phyloP scores from a whole-genome alignment of 2,329 filamentous ascomycete genomes.

The Fusarium sulawesiense region DNA sequence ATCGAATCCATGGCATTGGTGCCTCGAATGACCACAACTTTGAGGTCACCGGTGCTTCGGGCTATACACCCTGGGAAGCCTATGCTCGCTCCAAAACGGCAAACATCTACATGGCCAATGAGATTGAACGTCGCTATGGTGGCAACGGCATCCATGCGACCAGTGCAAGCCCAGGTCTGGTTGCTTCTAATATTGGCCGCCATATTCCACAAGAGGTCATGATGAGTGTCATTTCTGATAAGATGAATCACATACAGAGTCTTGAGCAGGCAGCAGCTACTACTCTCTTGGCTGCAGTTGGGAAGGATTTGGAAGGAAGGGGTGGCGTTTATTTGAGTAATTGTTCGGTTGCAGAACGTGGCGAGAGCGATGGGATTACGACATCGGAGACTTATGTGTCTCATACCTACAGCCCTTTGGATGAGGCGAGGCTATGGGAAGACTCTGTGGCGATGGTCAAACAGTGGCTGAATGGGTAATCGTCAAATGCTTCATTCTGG shows the following conservation, averaged over 20 bases:
- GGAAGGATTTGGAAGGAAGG: constrained; percentile 2
- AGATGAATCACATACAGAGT: constrained; percentile 1
- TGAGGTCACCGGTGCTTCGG: background rate
- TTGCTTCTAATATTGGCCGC: constrained; percentile 4
- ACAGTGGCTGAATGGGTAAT: background rate
- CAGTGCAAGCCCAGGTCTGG: constrained; percentile 9
- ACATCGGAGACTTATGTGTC: constrained; percentile 6
- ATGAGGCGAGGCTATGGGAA: constrained; percentile 6
- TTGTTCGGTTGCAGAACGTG: background rate
- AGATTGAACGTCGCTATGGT: constrained; percentile 10
- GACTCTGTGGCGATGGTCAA: constrained; percentile 3
- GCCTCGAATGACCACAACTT: constrained; percentile 5
- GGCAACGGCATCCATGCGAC: constrained; percentile 4
- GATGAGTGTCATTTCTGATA: background rate
- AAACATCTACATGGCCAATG: constrained; percentile 15
- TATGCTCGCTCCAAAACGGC: constrained; percentile 13
- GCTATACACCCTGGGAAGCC: constrained; percentile 1
- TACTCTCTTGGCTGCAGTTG: background rate
- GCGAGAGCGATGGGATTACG: background rate
- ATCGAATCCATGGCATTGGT: constrained; percentile 10
- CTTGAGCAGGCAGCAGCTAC: constrained; percentile 1
- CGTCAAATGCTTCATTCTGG: background rate
- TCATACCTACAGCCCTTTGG: constrained; percentile 5
- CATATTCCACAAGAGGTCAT: constrained; percentile 11
- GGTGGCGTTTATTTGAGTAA: constrained; percentile 5